Evolutionary conservation across 345 rosid genomes (phyloP), one percentile per base, ranked within the genome.

Genomic region (Fremontodendron californicum): DNA sequence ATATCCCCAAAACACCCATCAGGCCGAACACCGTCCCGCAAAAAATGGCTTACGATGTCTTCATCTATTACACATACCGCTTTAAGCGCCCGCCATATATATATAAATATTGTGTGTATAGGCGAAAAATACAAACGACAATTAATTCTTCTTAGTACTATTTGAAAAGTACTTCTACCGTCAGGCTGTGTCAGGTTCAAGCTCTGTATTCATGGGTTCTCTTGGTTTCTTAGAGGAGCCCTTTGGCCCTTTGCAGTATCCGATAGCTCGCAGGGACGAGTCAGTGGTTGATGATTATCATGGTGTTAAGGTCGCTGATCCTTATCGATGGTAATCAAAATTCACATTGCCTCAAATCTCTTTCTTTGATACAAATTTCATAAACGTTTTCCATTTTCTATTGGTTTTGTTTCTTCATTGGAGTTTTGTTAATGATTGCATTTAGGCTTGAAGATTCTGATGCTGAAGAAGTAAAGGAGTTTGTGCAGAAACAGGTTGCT

Each of bases 361-460:
- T 64, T 37, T 64, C 1, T 64, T 64, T 35, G 35, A 33, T 33
- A 0, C 21, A 23, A 21, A 55, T 51, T 0, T n/a, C n/a, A 13
- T 3, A 29, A 12, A 9, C 12, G 35, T 25, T 25, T 55, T 23
- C 3, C 4, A 0, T 12, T 57, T 63, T 23, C 0, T 4, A 21
- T 25, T 68, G 11, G 35, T 69, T 29, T 67, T 77, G 18, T 33
- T 52, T 21, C 18, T 12, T 12, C 2, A 19, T 27, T 57, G 2
- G 35, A 52, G 39, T 77, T n/a, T n/a, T 55, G 48, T 60, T 60
- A 13, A 61, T 13, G 40, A 29, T 29, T 61, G 39, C 39, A 61
- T 29, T 12, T 79, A 96, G 99, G 98, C 84, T 96, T 45, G 98
- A 96, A 84, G 98, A 93, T 89, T 92, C 95, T 9, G 97, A 96